Evolutionary conservation across 495 filamentous ascomycete species (phyloP).

Genomic region (Choiromyces venosus): DNA sequence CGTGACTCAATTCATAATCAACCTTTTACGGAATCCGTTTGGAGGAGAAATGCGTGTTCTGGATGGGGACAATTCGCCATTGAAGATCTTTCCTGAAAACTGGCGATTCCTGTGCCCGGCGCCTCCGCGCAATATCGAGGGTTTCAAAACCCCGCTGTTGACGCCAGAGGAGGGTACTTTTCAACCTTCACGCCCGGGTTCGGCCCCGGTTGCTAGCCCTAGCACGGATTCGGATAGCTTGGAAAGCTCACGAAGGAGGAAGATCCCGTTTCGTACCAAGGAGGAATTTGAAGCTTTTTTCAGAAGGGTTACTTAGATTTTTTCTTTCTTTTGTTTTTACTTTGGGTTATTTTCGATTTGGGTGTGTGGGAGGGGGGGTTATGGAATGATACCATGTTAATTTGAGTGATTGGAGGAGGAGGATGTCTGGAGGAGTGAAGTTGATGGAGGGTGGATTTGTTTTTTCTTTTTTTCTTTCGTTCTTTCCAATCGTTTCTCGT

Average conservation of each 20-base stretch:
- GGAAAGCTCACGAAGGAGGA: background rate
- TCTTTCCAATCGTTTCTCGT: background rate
- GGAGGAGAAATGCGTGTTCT: slow-evolving; percentile 28
- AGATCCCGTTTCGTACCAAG: slow-evolving; percentile 20
- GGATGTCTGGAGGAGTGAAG: background rate
- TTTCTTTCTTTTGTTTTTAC: background rate
- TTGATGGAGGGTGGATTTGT: background rate
- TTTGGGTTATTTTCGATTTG: background rate
- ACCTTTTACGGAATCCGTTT: slow-evolving; percentile 26
- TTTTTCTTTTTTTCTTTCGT: background rate
- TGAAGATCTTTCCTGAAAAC: slow-evolving; percentile 25
- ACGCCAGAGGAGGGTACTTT: background rate
- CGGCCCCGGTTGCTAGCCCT: background rate
- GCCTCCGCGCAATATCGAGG: slow-evolving; percentile 1
- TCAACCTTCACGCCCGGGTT: background rate
- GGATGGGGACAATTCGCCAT: slow-evolving; percentile 11
- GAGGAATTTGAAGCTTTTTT: slow-evolving; percentile 40
- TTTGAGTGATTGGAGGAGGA: background rate
- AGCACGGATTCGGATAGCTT: background rate
- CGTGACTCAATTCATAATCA: slow-evolving; percentile 19
- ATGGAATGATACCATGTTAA: background rate
- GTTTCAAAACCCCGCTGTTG: background rate
- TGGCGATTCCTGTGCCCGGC: slow-evolving; percentile 28
- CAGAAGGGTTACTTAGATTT: slow-evolving; percentile 25
- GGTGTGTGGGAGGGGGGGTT: background rate